Conservation (phyloP, 2,329 filamentous ascomycete species). For the Trichoderma lentiforme region DNA sequence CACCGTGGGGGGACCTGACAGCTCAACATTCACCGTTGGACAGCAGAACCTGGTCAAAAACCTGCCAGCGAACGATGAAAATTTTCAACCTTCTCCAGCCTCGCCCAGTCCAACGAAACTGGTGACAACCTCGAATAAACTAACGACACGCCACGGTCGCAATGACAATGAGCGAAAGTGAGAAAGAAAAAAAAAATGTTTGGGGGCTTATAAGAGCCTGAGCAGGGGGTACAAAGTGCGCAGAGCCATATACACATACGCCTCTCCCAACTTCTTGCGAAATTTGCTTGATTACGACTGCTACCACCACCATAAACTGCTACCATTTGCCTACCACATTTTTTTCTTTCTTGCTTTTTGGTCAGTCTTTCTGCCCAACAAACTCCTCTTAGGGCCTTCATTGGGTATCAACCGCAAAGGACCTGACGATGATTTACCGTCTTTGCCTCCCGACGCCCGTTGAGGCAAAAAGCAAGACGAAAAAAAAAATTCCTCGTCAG, state of each 20-base stretch:
- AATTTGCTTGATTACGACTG: background rate
- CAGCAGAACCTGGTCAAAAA: background rate
- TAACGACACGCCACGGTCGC: background rate
- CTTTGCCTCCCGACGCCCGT: background rate
- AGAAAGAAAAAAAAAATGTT: background rate
- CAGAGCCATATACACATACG: background rate
- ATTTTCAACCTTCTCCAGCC: background rate
- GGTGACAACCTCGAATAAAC: background rate
- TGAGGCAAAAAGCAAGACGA: background rate
- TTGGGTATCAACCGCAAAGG: constrained; percentile 18
- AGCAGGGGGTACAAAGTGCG: background rate
- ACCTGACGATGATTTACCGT: background rate
- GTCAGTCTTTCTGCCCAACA: background rate
- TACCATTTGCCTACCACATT: background rate
- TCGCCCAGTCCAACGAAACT: background rate
- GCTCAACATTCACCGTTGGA: background rate
- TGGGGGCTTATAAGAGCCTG: background rate
- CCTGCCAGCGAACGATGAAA: background rate
- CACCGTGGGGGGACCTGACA: constrained; percentile 6
- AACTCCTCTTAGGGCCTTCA: background rate
- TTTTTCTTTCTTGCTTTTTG: background rate
- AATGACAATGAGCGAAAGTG: background rate
- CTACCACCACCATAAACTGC: background rate
- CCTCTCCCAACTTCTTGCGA: background rate
- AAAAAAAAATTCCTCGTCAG: background rate